Evolutionary conservation across 441 rosid species (phyloP), one percentile per base, ranked within the genome.

Genomic region (Breynia disticha): DNA sequence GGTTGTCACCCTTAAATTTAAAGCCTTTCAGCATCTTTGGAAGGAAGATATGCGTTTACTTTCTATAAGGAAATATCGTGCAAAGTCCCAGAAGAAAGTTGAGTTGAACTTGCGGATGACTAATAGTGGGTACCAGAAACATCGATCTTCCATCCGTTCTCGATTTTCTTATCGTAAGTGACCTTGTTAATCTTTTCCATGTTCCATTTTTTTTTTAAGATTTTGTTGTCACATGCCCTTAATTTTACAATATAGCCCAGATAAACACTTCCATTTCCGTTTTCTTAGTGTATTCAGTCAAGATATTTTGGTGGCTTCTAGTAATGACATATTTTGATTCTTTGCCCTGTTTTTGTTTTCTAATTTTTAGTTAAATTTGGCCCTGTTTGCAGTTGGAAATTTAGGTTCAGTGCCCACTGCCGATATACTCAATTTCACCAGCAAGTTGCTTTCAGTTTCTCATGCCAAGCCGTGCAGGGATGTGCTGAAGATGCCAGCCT

Each of bases 401-500:
- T 61, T 57, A 69, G 72, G 83, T 72, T 54, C 66, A 44, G 74
- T 68, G 53, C 79, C 84, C 16, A 70, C 76, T 3, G n/a, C 69
- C 32, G 87, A 84, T 62, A 63, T 80, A 39, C 67, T 78, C 42
- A 67, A 70, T 61, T 71, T 76, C 65, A 68, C 77, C 24, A 69
- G 85, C 69, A 82, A 83, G 76, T 74, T 84, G 61, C 83, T 81
- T 51, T 64, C 70, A 52, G 76, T 67, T 56, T 72, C 78, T 55
- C 71, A 55, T 52, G 65, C 72, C 44, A 81, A 76, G 80, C 70
- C 37, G 52, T 63, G 59, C 58, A 81, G 98, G 78, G 74, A 78
- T 60, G 56, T 39, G 61, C 67, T 95, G 73, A 86, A 72, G 62
- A 95, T 95, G 99, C 99, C 99, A 37, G 71, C 84, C 6, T 60